phyloP scores from a whole-genome alignment of 2,329 filamentous ascomycete genomes.

The Helotiales sp. region DNA sequence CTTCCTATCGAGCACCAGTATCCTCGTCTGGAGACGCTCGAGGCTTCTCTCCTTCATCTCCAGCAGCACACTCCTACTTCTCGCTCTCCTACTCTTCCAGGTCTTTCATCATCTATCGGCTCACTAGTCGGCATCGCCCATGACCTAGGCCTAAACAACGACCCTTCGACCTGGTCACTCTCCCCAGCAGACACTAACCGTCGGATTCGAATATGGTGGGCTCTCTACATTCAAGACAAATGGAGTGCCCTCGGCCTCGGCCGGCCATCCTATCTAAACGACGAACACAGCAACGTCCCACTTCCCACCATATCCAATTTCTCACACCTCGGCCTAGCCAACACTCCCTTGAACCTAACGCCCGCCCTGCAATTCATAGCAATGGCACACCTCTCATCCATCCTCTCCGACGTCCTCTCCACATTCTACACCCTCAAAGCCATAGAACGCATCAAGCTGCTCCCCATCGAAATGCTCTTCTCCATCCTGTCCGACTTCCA shows the following conservation, averaged over 20 bases:
- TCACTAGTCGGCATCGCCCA: slow-evolving; percentile 36
- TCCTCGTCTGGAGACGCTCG: slow-evolving; percentile 36
- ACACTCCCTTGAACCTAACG: slow-evolving; percentile 36
- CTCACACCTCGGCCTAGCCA: slow-evolving; percentile 36
- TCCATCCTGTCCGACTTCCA: slow-evolving; percentile 31
- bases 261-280: slow-evolving; percentile 52
- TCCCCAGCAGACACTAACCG: slow-evolving; percentile 38
- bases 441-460: slow-evolving; percentile 27
- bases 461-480: slow-evolving; percentile 29
- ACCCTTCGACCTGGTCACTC: slow-evolving; percentile 39
- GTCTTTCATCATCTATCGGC: slow-evolving; percentile 29
- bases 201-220: slow-evolving; percentile 66
- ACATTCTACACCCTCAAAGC: slow-evolving; percentile 51
- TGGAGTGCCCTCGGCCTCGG: slow-evolving; percentile 63
- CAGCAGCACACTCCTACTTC: slow-evolving; percentile 30
- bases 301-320: slow-evolving; percentile 54
- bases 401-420: slow-evolving; percentile 56
- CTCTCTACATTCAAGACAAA: slow-evolving; percentile 67
- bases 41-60: slow-evolving; percentile 34
- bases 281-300: slow-evolving; percentile 38
- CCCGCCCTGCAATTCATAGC: slow-evolving; percentile 50
- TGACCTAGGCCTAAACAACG: slow-evolving; percentile 41
- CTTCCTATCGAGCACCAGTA: slow-evolving; percentile 36
- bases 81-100: slow-evolving; percentile 23
- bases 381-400: slow-evolving; percentile 54